Evolutionary conservation across 805 yeast genomes (phyloP), one percentile per base, ranked within the genome.

Genomic region (Teunomyces panamensis): DNA sequence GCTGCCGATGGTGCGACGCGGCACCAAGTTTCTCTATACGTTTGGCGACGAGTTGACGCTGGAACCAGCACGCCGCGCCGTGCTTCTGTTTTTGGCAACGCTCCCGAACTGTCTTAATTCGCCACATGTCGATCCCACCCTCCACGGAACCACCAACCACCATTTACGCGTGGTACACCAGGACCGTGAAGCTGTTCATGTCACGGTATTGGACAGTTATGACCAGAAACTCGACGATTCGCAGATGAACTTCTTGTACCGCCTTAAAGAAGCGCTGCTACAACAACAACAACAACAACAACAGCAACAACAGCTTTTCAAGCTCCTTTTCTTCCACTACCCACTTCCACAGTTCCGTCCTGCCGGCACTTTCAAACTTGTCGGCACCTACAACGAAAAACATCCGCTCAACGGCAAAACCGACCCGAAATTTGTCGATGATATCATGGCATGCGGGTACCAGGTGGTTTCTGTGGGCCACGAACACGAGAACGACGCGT

Each of bases 271-370:
- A 20, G 24, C 24, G 30, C 60, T 36, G 28, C 34, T 13, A 16
- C 34, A 29, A 11, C 20, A 33, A 41, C 17, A 24, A 11, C 14
- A 14, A n/a, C n/a, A 30, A 16, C 43, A 13, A 32, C 8, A 24
- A 29, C 4, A 10, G 34, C 39, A n/a, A 30, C 28, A 24, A 11
- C 14, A 14, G n/a, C 30, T 49, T 30, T 66, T 57, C 52, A 70
- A 67, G 53, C 53, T 73, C 20, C 49, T 67, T 5, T 71, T 73
- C 48, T 62, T 69, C 54, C 77, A 73, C 54, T 63, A 65, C 49
- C 77, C 77, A 4, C 57, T 73, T 10, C 75, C 76, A 3, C 70
- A 71, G 56, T 71, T 63, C 53, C 58, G 77, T 27, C 77, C 77
- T 2, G 45, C 30, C 24, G 77, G 76, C 1, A 60, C 56, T 36